A percentile compares a stretch with the other conserved stretches of the same genome.
Conservation (phyloP, 179 eudicot genomes). For the Vitellaria paradoxa region DNA sequence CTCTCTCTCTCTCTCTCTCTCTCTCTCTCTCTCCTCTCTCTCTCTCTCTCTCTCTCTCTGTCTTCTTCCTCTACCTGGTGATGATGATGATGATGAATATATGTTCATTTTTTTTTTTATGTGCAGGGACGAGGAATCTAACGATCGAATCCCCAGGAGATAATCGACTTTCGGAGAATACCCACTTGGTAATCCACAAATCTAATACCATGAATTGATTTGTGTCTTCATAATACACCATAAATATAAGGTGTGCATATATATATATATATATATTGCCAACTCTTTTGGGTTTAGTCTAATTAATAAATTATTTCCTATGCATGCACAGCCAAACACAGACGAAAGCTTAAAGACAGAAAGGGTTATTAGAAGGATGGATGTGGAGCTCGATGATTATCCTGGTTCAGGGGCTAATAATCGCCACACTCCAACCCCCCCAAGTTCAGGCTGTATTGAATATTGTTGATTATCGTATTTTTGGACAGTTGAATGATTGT, state of each 20-base stretch:
- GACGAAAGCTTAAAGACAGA: no score
- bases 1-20: no score
- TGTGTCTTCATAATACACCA: no score
- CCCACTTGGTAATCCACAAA: constrained; percentile 7
- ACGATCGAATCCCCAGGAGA: constrained; percentile 26
- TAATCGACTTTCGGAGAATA: constrained; percentile 15
- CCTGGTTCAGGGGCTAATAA: constrained; percentile 75
- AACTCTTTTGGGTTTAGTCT: no score
- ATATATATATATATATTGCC: no score
- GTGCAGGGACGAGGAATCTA: constrained; percentile 39
- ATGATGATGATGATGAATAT: not conserved
- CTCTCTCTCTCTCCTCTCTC: no score
- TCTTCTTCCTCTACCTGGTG: not conserved
- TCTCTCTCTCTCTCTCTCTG: no score
- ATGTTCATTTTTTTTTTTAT: not conserved
- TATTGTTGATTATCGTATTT: constrained; percentile 18
- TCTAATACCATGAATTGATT: no score
- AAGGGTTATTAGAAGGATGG: constrained; percentile 21
- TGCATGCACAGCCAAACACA: no score
- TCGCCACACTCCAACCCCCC: constrained; percentile 62
- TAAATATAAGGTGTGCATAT: no score
- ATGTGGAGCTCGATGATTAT: constrained; percentile 54
- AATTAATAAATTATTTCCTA: no score
- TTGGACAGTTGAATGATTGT: no score
- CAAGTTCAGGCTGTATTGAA: constrained; percentile 29